Evolutionary conservation across 2,329 filamentous ascomycete species (phyloP).

Genomic region (Penicillium janthinellum): DNA sequence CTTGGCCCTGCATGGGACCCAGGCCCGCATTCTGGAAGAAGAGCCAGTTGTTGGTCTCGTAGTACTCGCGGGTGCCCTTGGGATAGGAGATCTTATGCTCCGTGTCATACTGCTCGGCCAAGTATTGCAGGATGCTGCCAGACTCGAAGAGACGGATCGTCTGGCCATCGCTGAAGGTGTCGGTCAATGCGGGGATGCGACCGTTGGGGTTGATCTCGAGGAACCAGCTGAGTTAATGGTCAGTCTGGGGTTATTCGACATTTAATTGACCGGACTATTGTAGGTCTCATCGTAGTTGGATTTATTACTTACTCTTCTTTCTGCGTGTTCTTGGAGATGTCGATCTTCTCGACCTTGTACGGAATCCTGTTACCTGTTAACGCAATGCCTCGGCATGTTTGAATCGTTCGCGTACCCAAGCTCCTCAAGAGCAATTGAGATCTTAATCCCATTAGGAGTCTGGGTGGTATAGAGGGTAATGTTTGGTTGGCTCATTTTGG

Average conservation of each 20-base stretch:
- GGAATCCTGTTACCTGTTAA: conserved; percentile 52
- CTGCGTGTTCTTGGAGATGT: conserved; percentile 74
- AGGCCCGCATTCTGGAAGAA: conserved; percentile 79
- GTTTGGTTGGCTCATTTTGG: conserved; percentile 50
- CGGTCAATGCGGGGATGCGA: conserved; percentile 83
- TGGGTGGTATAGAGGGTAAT: conserved; percentile 80
- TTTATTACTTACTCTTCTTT: conserved; percentile 60
- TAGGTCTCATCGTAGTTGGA: background rate
- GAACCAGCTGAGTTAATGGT: conserved; percentile 64
- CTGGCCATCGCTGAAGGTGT: conserved; percentile 73
- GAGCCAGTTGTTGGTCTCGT: conserved; percentile 78
- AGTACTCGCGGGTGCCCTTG: conserved; percentile 69
- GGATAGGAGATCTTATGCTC: conserved; percentile 84
- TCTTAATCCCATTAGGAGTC: conserved; percentile 89
- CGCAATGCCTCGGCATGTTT: background rate
- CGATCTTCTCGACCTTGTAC: conserved; percentile 74
- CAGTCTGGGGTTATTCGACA: conserved; percentile 3
- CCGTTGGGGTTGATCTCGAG: conserved; percentile 91
- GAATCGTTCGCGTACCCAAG: conserved; percentile 56
- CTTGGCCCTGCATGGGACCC: conserved; percentile 81
- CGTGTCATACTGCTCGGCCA: conserved; percentile 77
- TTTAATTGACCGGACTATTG: background rate
- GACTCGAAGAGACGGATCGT: conserved; percentile 79
- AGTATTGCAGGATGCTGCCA: conserved; percentile 80
- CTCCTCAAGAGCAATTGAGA: conserved; percentile 84